Conservation (phyloP, 2,329 filamentous ascomycete genomes). For the Beauveria rudraprayagi region DNA sequence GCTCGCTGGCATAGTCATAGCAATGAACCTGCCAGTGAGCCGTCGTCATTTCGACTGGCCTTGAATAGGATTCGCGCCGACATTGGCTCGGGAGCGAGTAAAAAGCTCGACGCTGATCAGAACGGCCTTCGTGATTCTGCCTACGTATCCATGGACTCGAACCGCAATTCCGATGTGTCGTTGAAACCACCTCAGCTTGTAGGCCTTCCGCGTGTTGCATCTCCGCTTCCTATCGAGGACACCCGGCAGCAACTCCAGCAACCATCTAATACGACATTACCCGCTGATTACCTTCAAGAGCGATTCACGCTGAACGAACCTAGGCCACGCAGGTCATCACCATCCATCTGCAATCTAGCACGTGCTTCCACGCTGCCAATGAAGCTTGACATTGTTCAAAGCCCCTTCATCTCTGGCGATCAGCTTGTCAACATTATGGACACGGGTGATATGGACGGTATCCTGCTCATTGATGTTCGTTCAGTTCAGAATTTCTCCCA, state of each 20-base stretch:
- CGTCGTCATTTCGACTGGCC: slow-evolving; percentile 6
- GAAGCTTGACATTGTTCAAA: slow-evolving; percentile 36
- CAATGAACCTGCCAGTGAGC: not conserved
- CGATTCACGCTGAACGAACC: slow-evolving; percentile 45
- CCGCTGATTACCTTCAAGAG: slow-evolving; percentile 43
- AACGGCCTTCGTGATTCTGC: slow-evolving; percentile 44
- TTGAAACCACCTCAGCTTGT: slow-evolving; percentile 32
- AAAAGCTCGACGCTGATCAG: slow-evolving; percentile 24
- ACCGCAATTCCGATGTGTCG: slow-evolving; percentile 43
- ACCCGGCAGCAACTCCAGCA: slow-evolving; percentile 11
- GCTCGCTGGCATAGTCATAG: slow-evolving; percentile 41
- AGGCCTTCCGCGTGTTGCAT: slow-evolving; percentile 36
- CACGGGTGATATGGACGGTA: slow-evolving; percentile 26
- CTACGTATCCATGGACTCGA: slow-evolving; percentile 46
- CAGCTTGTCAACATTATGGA: slow-evolving; percentile 51
- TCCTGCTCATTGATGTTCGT: slow-evolving; percentile 76
- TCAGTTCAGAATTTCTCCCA: slow-evolving; percentile 75
- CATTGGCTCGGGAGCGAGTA: not conserved
- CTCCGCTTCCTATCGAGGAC: slow-evolving; percentile 25
- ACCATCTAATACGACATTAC: slow-evolving; percentile 14
- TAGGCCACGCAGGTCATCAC: slow-evolving; percentile 32
- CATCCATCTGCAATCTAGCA: slow-evolving; percentile 17
- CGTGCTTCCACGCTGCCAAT: slow-evolving; percentile 47
- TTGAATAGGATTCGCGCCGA: slow-evolving; percentile 8
- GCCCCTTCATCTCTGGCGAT: slow-evolving; percentile 44